These are phyloP conservation scores for Astrothelium macrocarpum DNA, from an alignment of 495 filamentous ascomycete species.

Conservation along the genomic window DNA sequence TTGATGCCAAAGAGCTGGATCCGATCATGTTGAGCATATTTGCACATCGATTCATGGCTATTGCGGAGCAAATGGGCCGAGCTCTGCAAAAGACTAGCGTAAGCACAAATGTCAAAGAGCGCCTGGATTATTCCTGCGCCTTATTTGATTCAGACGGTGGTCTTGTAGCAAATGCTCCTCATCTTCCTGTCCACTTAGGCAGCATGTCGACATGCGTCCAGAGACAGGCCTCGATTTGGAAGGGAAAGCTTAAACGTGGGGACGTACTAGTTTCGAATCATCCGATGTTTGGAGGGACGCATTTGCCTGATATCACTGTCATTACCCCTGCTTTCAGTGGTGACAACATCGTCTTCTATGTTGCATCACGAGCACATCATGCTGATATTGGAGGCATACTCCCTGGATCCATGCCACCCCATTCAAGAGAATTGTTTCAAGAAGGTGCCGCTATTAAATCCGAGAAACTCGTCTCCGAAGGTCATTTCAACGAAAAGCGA, in stretches of 20 bases:
- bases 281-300: conserved; percentile 83
- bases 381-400: conserved; percentile 96
- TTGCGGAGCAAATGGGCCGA: conserved; percentile 95
- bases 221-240: conserved; percentile 89
- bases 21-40: conserved; percentile 95
- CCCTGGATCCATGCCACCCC: conserved; percentile 92
- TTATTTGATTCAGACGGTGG: conserved; percentile 88
- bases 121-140: conserved; percentile 92
- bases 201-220: conserved; percentile 92
- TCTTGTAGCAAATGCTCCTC: conserved; percentile 88
- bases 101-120: conserved; percentile 95
- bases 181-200: conserved; percentile 87
- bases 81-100: conserved; percentile 96
- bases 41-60: conserved; percentile 95
- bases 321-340: conserved; percentile 85
- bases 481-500: conserved; percentile 77
- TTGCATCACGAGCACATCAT: conserved; percentile 89
- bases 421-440: conserved; percentile 85
- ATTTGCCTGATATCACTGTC: conserved; percentile 88
- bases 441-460: conserved; percentile 91
- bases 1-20: conserved; percentile 48
- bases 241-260: conserved; percentile 75
- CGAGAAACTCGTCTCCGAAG: conserved; percentile 87
- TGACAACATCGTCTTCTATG: conserved; percentile 89
- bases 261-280: conserved; percentile 96